Conservation (phyloP, 163 green algal genomes). For the Scenedesmus sp. region DNA sequence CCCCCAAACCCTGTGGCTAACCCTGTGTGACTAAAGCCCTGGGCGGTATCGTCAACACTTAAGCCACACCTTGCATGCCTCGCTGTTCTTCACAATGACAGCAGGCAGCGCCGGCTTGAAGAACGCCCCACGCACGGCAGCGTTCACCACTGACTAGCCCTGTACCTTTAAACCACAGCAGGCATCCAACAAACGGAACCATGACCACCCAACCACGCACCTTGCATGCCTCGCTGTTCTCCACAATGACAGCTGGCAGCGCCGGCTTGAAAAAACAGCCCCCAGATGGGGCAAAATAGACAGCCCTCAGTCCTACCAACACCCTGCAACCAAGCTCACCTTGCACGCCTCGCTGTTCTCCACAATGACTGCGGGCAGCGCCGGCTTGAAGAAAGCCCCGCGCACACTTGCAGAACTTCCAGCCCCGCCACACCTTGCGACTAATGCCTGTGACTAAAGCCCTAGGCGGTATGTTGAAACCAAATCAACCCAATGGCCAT, state of each 20-base stretch:
- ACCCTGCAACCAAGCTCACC: neutral
- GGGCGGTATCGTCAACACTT: neutral
- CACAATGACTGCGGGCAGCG: conserved; percentile 58
- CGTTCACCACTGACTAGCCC: too few relatives aligned
- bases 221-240: conserved; percentile 66
- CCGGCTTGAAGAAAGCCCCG: conserved; percentile 44
- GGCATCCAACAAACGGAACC: too few relatives aligned
- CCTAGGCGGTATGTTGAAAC: too few relatives aligned
- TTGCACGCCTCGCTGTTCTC: conserved; percentile 65
- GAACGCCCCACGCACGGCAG: conserved; percentile 53
- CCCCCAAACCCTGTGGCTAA: neutral
- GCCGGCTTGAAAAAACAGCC: conserved; percentile 47
- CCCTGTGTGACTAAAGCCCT: neutral
- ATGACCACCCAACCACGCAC: neutral
- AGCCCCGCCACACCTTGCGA: too few relatives aligned
- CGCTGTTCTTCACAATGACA: conserved; percentile 62
- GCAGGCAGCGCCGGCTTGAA: conserved; percentile 58
- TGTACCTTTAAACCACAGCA: too few relatives aligned
- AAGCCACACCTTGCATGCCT: conserved; percentile 54
- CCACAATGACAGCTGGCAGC: conserved; percentile 59
- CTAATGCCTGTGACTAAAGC: too few relatives aligned
- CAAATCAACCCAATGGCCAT: too few relatives aligned
- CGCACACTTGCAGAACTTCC: conserved; percentile 19
- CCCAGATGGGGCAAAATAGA: too few relatives aligned
- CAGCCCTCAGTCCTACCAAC: too few relatives aligned